A percentile compares a stretch with the other conserved stretches of the same genome.
These are phyloP conservation scores for Astragalus glycyphyllos DNA, from an alignment of 306 rosid species.

Conservation along the genomic window DNA sequence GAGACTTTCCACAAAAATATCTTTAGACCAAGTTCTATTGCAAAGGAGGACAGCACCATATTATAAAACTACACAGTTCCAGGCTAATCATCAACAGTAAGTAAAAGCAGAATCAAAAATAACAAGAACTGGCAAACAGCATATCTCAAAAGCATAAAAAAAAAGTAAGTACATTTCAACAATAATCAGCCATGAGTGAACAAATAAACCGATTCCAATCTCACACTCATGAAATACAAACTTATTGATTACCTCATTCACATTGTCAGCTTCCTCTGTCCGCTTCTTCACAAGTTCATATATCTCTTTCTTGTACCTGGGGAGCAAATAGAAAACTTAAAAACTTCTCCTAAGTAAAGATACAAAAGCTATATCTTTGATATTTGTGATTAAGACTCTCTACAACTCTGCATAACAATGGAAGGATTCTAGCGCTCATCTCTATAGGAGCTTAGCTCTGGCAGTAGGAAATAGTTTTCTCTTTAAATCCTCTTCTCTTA, in stretches of 20 bases:
- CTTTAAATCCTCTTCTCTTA: no score
- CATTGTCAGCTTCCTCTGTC: constrained; percentile 74
- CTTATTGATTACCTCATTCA: constrained; percentile 64
- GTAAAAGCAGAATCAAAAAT: constrained; percentile 10
- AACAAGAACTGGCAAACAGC: constrained; percentile 28
- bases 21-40: constrained; percentile 19
- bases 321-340: constrained; percentile 29
- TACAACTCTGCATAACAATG: constrained; percentile 20
- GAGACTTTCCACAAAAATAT: constrained; percentile 8
- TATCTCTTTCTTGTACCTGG: constrained; percentile 84
- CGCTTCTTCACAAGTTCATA: constrained; percentile 77
- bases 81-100: constrained; percentile 15
- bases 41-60: constrained; percentile 11
- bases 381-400: constrained; percentile 15
- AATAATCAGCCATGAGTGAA: constrained; percentile 30
- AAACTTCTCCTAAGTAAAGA: constrained; percentile 21
- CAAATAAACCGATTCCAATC: constrained; percentile 21
- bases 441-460: no score
- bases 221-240: constrained; percentile 31
- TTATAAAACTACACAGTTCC: constrained; percentile 11
- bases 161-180: constrained; percentile 27
- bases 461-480: no score
- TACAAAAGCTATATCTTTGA: constrained; percentile 22
- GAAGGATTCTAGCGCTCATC: constrained; percentile 11
- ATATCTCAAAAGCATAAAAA: constrained; percentile 3